Evolutionary conservation across 2,329 filamentous ascomycete genomes (phyloP), one percentile per base, ranked within the genome.

Genomic region (Talaromyces sp.): DNA sequence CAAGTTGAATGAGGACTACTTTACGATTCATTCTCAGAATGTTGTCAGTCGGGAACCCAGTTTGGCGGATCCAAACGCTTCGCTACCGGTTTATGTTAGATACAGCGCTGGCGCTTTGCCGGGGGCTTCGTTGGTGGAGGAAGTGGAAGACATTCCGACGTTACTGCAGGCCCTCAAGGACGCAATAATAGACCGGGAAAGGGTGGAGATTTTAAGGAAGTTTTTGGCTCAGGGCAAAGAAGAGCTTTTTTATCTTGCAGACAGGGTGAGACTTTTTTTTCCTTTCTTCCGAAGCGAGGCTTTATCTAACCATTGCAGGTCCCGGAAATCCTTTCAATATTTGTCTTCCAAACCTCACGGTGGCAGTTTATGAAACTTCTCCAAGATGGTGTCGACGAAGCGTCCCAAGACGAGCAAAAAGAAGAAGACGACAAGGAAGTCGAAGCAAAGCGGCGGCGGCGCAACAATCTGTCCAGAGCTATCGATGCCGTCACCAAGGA

Each of bases 261-360:
- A 89, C 60, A 82, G 80, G 73, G 82, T 83, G 30, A 11, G 49
- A 7, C 15, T 17, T 6, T 8, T 39, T 39, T n/a, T 39, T n/a
- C 10, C 13, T 36, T 15, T 15, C 33, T 15, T 13, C 9, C 28
- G 19, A 42, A 27, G n/a, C 15, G 6, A 27, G 19, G 32, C 32
- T 6, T 36, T 49, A 42, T 30, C 56, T 58, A 32, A 13, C 49
- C 28, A 19, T 11, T 61, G n/a, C 66, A 88, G 72, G 93, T 96
- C 82, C 88, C 91, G 60, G 86, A 92, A 52, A 90, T 96, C 67
- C 93, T 96, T 92, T 82, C 86, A 0, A 81, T 90, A 62, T 91
- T 98, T 69, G 82, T 99, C 22, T 99, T 96, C 72, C 93, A 98
- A 73, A 88, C 88, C 19, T 96, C 93, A 2, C 85, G 93, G 27